Evolutionary conservation across 257 asterid genomes (phyloP).

Genomic region (Fraxinus anomala): DNA sequence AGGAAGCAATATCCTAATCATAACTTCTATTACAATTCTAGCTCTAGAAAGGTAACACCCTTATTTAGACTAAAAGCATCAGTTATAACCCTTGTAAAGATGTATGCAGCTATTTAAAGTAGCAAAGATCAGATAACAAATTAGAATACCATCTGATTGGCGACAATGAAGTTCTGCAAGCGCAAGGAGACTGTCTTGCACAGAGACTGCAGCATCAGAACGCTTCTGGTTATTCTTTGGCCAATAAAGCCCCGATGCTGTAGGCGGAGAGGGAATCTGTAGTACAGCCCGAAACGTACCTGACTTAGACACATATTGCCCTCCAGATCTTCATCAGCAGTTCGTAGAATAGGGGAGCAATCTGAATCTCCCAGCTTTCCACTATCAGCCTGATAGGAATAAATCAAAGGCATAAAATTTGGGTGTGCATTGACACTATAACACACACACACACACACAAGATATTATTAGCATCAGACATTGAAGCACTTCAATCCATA

Average conservation of each 20-base stretch:
- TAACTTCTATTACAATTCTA: not conserved
- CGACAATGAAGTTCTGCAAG: slow-evolving; percentile 20
- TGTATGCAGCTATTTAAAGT: not conserved
- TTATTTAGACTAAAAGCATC: not conserved
- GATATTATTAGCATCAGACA: not conserved
- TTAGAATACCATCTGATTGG: slow-evolving; percentile 11
- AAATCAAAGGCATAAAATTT: slow-evolving; percentile 7
- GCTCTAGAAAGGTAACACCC: not conserved
- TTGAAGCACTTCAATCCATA: not conserved
- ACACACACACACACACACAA: not conserved
- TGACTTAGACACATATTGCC: slow-evolving; percentile 44
- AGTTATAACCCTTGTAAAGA: not conserved
- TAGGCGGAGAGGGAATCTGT: too few species aligned
- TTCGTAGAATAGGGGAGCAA: slow-evolving; percentile 33
- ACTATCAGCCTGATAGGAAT: slow-evolving; percentile 42
- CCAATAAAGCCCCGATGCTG: slow-evolving; percentile 39
- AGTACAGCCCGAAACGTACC: slow-evolving; percentile 44
- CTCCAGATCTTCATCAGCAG: slow-evolving; percentile 40
- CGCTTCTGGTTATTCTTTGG: slow-evolving; percentile 35
- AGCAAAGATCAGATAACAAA: not conserved
- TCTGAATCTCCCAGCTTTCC: slow-evolving; percentile 46
- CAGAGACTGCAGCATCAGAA: too few species aligned
- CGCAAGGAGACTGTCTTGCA: slow-evolving; percentile 4
- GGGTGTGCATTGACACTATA: not conserved
- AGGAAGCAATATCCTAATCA: too few species aligned